Conservation (phyloP, 225 moss, liverwort and hornwort species). For the Pseudoscleropodium purum region DNA sequence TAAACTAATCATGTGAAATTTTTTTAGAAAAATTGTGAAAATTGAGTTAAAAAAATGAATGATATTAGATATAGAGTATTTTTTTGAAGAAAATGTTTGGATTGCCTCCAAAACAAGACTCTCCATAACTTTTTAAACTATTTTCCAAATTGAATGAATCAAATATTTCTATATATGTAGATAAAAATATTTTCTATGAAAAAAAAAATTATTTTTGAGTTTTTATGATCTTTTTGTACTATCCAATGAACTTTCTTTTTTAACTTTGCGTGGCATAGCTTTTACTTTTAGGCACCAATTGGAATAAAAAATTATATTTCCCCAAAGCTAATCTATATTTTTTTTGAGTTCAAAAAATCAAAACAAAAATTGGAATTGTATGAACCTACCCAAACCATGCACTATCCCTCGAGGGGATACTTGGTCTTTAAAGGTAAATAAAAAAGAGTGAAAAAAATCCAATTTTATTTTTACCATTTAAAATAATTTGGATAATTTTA, state of each 20-base stretch:
- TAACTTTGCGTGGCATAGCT: rapidly evolving
- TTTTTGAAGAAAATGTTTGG: rapidly evolving
- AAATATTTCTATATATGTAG: not conserved
- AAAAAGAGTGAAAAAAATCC: not conserved
- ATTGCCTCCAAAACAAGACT: not conserved
- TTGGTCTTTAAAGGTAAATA: rapidly evolving
- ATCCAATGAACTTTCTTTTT: rapidly evolving
- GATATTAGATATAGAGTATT: not conserved
- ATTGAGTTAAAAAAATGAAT: not conserved
- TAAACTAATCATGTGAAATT: rapidly evolving
- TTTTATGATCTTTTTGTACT: not conserved
- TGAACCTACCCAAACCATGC: rapidly evolving
- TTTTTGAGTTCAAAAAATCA: not conserved
- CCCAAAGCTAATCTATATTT: rapidly evolving
- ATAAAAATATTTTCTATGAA: not conserved
- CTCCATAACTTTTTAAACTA: not conserved
- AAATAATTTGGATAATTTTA: not conserved
- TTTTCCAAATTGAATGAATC: not conserved
- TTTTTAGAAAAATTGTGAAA: not conserved
- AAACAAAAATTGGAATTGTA: not conserved
- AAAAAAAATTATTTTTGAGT: not conserved
- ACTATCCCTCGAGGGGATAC: rapidly evolving
- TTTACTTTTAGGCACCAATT: not conserved
- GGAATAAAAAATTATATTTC: not conserved
- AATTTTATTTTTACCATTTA: not conserved